A percentile compares a stretch with the other conserved stretches of the same genome.
phyloP scores from a whole-genome alignment of 2,329 filamentous ascomycete genomes.

The Coniella lustricola region DNA sequence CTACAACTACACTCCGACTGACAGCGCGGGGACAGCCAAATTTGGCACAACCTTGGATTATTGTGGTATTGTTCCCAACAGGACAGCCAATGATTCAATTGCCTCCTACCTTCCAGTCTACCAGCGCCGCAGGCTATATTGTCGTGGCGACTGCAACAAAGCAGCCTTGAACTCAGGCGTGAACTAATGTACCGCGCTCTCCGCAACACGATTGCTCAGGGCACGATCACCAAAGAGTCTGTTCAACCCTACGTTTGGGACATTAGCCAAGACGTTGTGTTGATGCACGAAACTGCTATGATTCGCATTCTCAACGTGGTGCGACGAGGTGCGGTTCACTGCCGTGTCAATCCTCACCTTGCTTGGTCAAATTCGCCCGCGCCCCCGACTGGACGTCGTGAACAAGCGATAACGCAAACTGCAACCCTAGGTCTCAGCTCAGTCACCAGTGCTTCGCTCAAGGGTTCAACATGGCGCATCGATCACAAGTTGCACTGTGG shows the following conservation, averaged over 20 bases:
- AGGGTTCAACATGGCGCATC: not conserved
- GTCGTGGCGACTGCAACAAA: no score
- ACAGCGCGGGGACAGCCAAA: no score
- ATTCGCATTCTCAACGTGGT: not conserved
- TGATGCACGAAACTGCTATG: not conserved
- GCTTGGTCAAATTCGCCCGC: conserved; percentile 2
- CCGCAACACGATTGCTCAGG: no score
- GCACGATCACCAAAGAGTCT: no score
- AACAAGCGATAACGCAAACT: conserved; percentile 13
- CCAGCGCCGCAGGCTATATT: no score
- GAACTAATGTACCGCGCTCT: no score
- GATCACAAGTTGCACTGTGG: not conserved
- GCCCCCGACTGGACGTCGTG: conserved; percentile 9
- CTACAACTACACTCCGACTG: no score
- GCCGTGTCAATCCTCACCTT: not conserved
- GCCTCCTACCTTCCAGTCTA: no score
- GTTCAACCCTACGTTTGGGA: not conserved
- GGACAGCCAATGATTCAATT: no score
- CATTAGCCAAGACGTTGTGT: not conserved
- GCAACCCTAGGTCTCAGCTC: conserved; percentile 1
- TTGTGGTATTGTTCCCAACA: no score
- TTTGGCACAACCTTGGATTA: no score
- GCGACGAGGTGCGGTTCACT: not conserved
- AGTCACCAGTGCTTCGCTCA: not conserved
- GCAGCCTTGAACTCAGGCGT: no score